These are phyloP conservation scores for Phanerochaete carnosa DNA, from an alignment of 768 basidiomycete species.

Conservation along the genomic window DNA sequence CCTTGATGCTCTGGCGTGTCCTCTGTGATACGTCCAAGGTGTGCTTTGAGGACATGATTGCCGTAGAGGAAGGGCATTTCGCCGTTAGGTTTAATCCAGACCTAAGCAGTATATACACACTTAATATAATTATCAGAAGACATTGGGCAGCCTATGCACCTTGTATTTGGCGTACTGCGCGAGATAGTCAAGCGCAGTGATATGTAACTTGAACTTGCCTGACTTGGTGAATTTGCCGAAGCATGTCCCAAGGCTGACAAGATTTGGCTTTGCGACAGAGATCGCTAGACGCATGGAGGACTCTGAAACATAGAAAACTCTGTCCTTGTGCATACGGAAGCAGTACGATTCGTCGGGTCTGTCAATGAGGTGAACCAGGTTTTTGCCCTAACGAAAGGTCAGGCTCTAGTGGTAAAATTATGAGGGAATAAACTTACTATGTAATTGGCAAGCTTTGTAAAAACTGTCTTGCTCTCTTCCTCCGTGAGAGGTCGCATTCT, in stretches of 20 bases:
- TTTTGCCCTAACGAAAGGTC: conserved; percentile 69
- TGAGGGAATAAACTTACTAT: conserved; percentile 53
- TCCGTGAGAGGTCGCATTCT: conserved; percentile 93
- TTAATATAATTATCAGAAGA: neutral
- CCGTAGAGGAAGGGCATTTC: conserved; percentile 99
- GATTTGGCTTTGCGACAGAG: conserved; percentile 88
- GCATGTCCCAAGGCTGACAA: conserved; percentile 92
- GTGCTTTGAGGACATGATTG: conserved; percentile 97
- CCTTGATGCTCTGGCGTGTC: conserved; percentile 99
- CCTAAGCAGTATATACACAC: conserved; percentile 38
- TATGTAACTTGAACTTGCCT: conserved; percentile 96
- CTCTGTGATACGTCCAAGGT: conserved; percentile 97
- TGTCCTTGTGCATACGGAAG: conserved; percentile 91
- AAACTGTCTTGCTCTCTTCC: conserved; percentile 95
- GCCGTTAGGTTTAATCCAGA: conserved; percentile 99
- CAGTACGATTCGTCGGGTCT: conserved; percentile 92
- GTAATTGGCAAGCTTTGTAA: conserved; percentile 96
- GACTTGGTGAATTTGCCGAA: conserved; percentile 97
- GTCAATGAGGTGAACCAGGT: conserved; percentile 93
- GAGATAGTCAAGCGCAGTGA: conserved; percentile 89
- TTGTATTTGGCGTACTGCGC: conserved; percentile 98
- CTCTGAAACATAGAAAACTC: conserved; percentile 96
- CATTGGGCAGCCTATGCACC: conserved; percentile 38
- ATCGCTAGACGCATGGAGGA: conserved; percentile 90
- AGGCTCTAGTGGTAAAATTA: neutral